Conservation (phyloP, 352 stramenopile genomes). For the Phytophthora idaei region DNA sequence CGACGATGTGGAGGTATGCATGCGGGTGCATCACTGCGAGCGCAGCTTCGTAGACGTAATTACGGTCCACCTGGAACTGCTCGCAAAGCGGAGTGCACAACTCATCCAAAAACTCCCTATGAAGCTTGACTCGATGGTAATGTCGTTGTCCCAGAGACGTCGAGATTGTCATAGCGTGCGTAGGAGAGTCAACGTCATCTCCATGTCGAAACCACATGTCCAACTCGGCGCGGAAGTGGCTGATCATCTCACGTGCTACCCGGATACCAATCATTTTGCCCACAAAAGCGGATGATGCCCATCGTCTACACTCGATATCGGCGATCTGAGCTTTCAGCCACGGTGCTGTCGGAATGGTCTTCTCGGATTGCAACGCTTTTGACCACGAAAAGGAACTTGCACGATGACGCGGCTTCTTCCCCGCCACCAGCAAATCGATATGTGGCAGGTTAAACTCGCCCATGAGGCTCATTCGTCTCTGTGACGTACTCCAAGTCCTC, state of each 20-base stretch:
- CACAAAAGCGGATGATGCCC: constrained; percentile 86
- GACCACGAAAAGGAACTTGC: constrained; percentile 60
- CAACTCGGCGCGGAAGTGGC: constrained; percentile 72
- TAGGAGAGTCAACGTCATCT: constrained; percentile 21
- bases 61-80: constrained; percentile 82
- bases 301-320: constrained; percentile 84
- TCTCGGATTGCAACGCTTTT: constrained; percentile 42
- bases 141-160: constrained; percentile 20
- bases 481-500: constrained; percentile 41
- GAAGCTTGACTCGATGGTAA: constrained; percentile 43
- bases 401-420: constrained; percentile 34
- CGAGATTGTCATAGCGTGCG: constrained; percentile 10
- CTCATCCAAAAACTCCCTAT: constrained; percentile 73
- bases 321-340: constrained; percentile 87
- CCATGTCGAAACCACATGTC: constrained; percentile 50
- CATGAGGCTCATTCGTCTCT: constrained; percentile 67
- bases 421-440: constrained; percentile 25
- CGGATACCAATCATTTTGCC: constrained; percentile 88
- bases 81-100: constrained; percentile 73
- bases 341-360: constrained; percentile 43
- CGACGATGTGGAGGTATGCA: constrained; percentile 81
- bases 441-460: constrained; percentile 34
- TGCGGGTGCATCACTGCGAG: constrained; percentile 83
- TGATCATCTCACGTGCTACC: constrained; percentile 87
- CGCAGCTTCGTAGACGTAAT: constrained; percentile 80